Base-by-base conservation (phyloP, 2,329 filamentous ascomycete genomes). In the Juglanconis sp. region DNA sequence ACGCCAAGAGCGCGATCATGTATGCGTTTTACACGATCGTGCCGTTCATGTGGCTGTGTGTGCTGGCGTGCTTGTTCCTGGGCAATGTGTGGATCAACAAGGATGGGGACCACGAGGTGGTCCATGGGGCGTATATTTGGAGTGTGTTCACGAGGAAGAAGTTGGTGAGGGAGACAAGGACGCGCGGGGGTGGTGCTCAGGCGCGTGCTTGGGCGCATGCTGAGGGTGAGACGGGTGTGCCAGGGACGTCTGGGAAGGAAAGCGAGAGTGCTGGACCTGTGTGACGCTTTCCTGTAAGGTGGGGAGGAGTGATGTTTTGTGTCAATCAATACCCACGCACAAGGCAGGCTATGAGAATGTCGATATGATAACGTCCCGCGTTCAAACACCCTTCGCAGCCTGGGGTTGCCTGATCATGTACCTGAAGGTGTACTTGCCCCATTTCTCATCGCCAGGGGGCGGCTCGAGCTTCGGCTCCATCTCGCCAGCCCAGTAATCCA, bases 11-110 rank as follows among this genome's bases (percentile, higher is more conserved):
- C 61, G 87, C 85, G 0, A 83, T 89, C n/a, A 83, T 86, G 64
- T 87, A 86, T 81, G 83, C 86, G 0, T 87, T 87, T 65, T 78
- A 88, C 44, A 76, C 85, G 0, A 80, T 90, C 42, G 72, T 83
- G 11, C 86, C 86, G 0, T 80, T 89, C 60, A 78, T 88, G 72
- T 70, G 74, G 32, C 34, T 76, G 66, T 70, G 70, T 31, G 65
- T 71, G 2, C 4, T 74, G 3, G 59, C 64, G 6, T 67, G 71
- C 8, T 63, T 66, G 0, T 67, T 71, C 5, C 55, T 74, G 9
- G 73, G 72, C 6, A 75, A 74, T 34, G 72, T 75, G 4, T 69
- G 68, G 63, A 69, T 75, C 38, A 60, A 52, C 5, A 69, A 66
- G 30, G 56, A 65, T 24, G 68, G 67, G 2, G 67, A 61, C 1